A percentile compares a stretch with the other conserved stretches of the same genome.
These are phyloP conservation scores for Talaromyces wortmannii DNA, from an alignment of 495 filamentous ascomycete genomes.

Conservation along the genomic window DNA sequence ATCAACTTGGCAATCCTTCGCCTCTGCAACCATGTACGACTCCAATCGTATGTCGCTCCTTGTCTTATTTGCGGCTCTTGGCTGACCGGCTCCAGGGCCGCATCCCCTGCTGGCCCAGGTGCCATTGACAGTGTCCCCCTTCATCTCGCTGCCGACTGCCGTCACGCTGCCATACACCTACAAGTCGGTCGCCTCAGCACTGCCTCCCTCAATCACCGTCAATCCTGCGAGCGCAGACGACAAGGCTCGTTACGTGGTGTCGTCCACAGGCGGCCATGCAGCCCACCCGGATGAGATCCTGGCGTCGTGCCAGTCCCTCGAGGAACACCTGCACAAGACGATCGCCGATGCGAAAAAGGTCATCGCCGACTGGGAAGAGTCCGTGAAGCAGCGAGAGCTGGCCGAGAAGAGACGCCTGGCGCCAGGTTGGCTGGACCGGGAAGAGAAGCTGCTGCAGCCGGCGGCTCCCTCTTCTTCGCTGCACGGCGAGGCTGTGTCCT, in stretches of 20 bases:
- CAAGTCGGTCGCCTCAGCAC: constrained; percentile 74
- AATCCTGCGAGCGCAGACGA: constrained; percentile 20
- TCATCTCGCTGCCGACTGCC: constrained; percentile 83
- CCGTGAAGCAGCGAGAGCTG: constrained; percentile 67
- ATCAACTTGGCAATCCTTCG: not conserved
- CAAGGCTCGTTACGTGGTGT: constrained; percentile 65
- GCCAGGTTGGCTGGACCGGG: constrained; percentile 90
- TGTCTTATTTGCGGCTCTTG: not conserved
- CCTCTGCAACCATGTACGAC: constrained; percentile 28
- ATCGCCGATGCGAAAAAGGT: constrained; percentile 54
- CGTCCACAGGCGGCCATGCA: constrained; percentile 62
- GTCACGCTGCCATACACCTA: constrained; percentile 95
- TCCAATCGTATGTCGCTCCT: constrained; percentile 28
- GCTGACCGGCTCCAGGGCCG: constrained; percentile 46
- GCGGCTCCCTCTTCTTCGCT: constrained; percentile 6
- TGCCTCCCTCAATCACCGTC: constrained; percentile 71
- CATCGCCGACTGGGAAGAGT: constrained; percentile 64
- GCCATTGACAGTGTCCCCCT: constrained; percentile 88
- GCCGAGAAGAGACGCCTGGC: constrained; percentile 88
- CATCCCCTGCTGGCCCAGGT: constrained; percentile 90
- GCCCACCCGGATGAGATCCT: constrained; percentile 78
- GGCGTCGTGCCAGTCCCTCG: constrained; percentile 67
- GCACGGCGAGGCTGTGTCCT: not conserved
- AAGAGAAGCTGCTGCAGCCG: constrained; percentile 77
- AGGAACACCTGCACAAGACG: constrained; percentile 62